Conservation (phyloP, 2,329 filamentous ascomycete genomes). For the Alternaria burnsii region DNA sequence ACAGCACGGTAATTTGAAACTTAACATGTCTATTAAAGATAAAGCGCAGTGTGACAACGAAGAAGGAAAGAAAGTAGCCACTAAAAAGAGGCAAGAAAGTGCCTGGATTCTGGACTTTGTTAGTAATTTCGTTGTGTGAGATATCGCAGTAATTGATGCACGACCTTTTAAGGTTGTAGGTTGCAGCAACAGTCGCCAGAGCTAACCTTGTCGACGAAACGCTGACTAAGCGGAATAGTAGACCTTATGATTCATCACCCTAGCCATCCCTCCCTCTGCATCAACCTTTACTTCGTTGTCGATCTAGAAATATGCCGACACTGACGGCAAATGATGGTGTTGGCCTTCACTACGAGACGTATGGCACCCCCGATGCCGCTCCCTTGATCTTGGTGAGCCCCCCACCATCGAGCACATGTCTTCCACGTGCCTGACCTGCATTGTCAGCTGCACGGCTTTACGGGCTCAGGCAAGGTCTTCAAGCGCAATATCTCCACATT, state of each 20-base stretch:
- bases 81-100: neutral
- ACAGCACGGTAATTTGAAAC: neutral
- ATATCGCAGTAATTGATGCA: neutral
- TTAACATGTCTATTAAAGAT: neutral
- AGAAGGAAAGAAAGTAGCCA: neutral
- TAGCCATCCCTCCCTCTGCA: neutral
- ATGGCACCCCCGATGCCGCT: conserved; percentile 13
- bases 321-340: conserved; percentile 29
- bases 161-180: neutral
- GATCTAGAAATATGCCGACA: conserved; percentile 17
- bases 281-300: neutral
- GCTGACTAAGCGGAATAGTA: neutral
- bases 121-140: neutral
- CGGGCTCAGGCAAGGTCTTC: conserved; percentile 34
- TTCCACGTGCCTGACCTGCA: neutral
- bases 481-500: conserved; percentile 24
- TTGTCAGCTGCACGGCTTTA: conserved; percentile 39
- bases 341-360: conserved; percentile 19
- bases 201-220: neutral
- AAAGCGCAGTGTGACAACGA: neutral
- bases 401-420: neutral
- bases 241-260: neutral
- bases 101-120: neutral
- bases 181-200: neutral
- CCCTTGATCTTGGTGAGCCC: conserved; percentile 27